A percentile compares a stretch with the other conserved stretches of the same genome.
phyloP scores from a whole-genome alignment of 73 alveolate genomes.

The Tetrahymena borealis region DNA sequence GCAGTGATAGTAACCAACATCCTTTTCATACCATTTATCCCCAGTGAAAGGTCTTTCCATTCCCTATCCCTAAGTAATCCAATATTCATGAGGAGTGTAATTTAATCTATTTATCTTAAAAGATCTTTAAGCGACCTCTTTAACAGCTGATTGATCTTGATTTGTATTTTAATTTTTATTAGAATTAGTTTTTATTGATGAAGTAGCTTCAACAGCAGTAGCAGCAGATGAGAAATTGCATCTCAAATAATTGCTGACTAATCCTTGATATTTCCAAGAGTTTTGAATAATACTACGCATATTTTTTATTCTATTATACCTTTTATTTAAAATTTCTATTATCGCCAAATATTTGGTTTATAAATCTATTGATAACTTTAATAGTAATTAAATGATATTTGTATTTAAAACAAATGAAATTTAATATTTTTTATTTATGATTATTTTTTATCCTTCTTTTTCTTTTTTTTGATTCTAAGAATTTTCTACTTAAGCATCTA shows the following conservation, averaged over 20 bases:
- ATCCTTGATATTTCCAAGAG: not conserved
- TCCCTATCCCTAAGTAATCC: not conserved
- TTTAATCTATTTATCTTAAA: not conserved
- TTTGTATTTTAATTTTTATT: not conserved
- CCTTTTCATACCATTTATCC: not conserved
- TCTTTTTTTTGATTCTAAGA: not conserved
- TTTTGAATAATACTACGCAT: not conserved
- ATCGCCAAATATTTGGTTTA: too few relatives aligned
- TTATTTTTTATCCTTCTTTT: not conserved
- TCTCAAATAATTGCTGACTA: not conserved
- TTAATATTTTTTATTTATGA: not conserved
- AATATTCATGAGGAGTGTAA: not conserved
- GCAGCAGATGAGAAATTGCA: not conserved
- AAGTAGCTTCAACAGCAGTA: not conserved
- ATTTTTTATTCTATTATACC: not conserved
- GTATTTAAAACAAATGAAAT: not conserved
- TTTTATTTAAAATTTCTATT: too few relatives aligned
- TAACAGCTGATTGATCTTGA: not conserved
- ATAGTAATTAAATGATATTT: not conserved
- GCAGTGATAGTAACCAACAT: not conserved
- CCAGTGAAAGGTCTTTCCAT: conserved; percentile 1
- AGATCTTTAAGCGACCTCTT: not conserved
- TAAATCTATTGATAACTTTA: not conserved
- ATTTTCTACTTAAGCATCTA: not conserved
- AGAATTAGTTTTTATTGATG: not conserved